phyloP scores from a whole-genome alignment of 2,329 filamentous ascomycete genomes.

The Colletotrichum sp. region DNA sequence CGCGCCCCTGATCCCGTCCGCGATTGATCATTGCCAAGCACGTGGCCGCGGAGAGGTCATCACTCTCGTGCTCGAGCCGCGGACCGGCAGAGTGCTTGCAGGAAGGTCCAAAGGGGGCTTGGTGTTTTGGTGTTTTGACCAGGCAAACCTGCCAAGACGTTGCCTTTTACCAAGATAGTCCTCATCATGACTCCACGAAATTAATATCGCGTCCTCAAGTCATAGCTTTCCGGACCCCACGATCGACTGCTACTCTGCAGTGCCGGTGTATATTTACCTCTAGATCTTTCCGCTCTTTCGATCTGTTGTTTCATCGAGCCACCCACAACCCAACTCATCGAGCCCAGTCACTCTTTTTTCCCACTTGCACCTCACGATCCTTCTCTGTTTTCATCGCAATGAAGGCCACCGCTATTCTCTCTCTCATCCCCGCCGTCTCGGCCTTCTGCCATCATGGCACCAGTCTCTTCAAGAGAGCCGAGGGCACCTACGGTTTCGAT shows the following conservation, averaged over 20 bases:
- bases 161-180: background rate
- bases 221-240: background rate
- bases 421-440: slow-evolving; percentile 24
- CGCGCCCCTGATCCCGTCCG: background rate
- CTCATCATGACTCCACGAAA: slow-evolving; percentile 5
- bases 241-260: background rate
- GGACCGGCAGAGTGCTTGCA: background rate
- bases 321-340: background rate
- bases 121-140: background rate
- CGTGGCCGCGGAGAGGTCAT: background rate
- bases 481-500: slow-evolving; percentile 44
- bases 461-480: slow-evolving; percentile 28
- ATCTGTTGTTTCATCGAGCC: background rate
- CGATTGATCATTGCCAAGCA: slow-evolving; percentile 5
- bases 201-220: slow-evolving; percentile 1
- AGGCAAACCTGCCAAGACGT: slow-evolving; percentile 11
- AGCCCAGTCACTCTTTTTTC: slow-evolving; percentile 1
- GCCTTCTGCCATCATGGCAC: slow-evolving; percentile 40
- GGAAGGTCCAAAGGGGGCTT: background rate
- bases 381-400: slow-evolving; percentile 12
- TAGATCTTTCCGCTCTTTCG: background rate
- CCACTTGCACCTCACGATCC: background rate
- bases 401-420: slow-evolving; percentile 24
- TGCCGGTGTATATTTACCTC: slow-evolving; percentile 7
- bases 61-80: background rate